Conservation (phyloP, 108 stramenopile genomes). For the Fistulifera solaris region DNA sequence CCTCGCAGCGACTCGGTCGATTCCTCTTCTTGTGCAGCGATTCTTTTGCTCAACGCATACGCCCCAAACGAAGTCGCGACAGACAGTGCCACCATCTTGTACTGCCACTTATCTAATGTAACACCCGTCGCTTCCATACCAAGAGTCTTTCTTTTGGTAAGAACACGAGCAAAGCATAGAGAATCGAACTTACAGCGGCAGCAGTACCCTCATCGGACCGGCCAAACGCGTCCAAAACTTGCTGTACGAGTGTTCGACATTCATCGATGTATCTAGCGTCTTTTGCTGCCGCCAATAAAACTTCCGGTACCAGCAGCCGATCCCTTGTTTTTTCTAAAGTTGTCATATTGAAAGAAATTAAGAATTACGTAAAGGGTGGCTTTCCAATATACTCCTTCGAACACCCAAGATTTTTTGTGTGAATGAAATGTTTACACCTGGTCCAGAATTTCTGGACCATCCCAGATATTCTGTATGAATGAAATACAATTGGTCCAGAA, state of each 20-base stretch:
- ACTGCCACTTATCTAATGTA: not conserved
- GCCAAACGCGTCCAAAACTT: not conserved
- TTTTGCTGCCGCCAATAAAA: not conserved
- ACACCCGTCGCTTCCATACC: not conserved
- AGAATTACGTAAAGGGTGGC: too few relatives aligned
- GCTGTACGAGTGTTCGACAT: not conserved
- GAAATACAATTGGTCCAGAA: too few relatives aligned
- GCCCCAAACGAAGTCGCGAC: not conserved
- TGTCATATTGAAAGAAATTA: too few relatives aligned
- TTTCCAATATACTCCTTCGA: too few relatives aligned
- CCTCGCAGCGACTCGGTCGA: constrained; percentile 1
- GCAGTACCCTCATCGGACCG: not conserved
- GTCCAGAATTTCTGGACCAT: too few relatives aligned
- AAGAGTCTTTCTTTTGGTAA: not conserved
- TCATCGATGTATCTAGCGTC: not conserved
- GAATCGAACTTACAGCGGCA: not conserved
- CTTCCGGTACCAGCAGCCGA: not conserved
- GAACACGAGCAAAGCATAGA: not conserved
- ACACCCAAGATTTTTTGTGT: too few relatives aligned
- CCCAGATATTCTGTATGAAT: too few relatives aligned
- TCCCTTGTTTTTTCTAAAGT: too few relatives aligned
- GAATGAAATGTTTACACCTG: too few relatives aligned
- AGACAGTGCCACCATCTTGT: not conserved
- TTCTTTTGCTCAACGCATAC: not conserved
- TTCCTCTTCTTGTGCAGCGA: not conserved